Evolutionary conservation across 139 green algal species (phyloP).

Genomic region (Volvox africanus): DNA sequence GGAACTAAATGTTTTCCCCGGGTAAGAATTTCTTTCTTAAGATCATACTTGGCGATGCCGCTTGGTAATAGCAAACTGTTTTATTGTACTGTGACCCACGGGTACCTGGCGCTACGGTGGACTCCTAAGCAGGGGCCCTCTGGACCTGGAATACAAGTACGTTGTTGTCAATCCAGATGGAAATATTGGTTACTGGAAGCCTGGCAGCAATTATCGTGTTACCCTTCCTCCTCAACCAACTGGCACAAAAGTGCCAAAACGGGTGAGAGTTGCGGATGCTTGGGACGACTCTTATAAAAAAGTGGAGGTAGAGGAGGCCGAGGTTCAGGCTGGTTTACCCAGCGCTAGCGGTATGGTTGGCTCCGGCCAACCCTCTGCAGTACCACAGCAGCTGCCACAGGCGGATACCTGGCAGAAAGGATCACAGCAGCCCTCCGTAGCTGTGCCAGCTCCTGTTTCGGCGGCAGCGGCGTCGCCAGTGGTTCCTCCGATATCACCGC

Average conservation of each 20-base stretch:
- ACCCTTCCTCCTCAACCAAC: background rate
- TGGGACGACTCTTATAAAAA: conserved; percentile 48
- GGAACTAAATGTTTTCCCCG: conserved; percentile 32
- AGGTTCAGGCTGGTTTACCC: background rate
- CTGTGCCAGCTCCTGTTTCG: background rate
- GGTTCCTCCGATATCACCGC: background rate
- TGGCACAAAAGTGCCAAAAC: conserved; percentile 3
- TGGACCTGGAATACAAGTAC: conserved; percentile 58
- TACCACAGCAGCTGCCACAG: background rate
- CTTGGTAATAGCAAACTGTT: background rate
- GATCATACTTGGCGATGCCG: background rate
- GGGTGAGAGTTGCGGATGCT: conserved; percentile 34
- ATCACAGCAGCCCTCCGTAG: background rate
- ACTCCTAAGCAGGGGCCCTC: background rate
- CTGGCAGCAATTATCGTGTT: conserved; percentile 51
- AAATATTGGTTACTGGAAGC: conserved; percentile 45
- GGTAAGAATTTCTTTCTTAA: conserved; percentile 1
- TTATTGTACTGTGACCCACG: too few relatives aligned
- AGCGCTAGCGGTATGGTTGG: background rate
- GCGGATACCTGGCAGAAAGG: background rate
- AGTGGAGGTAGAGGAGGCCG: conserved; percentile 27
- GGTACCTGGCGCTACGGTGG: background rate
- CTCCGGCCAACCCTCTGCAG: background rate
- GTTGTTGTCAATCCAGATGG: conserved; percentile 50
- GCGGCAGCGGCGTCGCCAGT: background rate